These are phyloP conservation scores for Aphanomyces invadans DNA, from an alignment of 352 stramenopile genomes.

Conservation along the genomic window DNA sequence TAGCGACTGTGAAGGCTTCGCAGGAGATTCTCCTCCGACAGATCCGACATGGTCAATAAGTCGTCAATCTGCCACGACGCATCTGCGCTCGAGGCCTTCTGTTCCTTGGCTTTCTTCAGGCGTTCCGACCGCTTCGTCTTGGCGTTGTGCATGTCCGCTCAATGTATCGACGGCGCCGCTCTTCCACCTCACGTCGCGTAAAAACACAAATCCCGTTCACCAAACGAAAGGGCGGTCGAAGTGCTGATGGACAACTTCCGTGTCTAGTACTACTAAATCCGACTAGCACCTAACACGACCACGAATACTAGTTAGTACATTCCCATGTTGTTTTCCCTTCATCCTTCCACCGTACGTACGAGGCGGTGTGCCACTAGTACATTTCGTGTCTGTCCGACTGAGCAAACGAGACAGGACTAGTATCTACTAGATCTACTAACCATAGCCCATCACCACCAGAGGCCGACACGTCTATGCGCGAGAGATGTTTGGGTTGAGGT, in stretches of 20 bases:
- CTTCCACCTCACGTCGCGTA: not conserved
- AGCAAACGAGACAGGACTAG: too few species aligned
- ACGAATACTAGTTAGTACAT: too few species aligned
- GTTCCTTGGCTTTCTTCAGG: constrained; percentile 22
- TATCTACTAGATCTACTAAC: too few species aligned
- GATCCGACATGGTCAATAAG: constrained; percentile 84
- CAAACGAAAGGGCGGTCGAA: not conserved
- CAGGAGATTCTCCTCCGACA: constrained; percentile 85
- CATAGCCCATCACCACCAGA: too few species aligned
- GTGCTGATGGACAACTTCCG: not conserved
- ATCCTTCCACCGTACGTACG: too few species aligned
- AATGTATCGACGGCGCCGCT: not conserved
- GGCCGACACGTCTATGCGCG: too few species aligned
- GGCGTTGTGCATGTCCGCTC: constrained; percentile 8
- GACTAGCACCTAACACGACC: too few species aligned
- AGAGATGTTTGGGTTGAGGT: too few species aligned
- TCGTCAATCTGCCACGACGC: constrained; percentile 48
- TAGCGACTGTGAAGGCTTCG: constrained; percentile 85
- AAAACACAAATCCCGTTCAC: not conserved
- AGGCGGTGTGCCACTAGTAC: too few species aligned
- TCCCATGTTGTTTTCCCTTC: too few species aligned
- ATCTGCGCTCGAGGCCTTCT: constrained; percentile 3
- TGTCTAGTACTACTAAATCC: not conserved
- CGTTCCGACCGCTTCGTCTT: constrained; percentile 23
- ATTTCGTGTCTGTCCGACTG: too few species aligned